phyloP scores from a whole-genome alignment of 1,284 basidiomycete genomes.

The Mrakiaceae sp. region DNA sequence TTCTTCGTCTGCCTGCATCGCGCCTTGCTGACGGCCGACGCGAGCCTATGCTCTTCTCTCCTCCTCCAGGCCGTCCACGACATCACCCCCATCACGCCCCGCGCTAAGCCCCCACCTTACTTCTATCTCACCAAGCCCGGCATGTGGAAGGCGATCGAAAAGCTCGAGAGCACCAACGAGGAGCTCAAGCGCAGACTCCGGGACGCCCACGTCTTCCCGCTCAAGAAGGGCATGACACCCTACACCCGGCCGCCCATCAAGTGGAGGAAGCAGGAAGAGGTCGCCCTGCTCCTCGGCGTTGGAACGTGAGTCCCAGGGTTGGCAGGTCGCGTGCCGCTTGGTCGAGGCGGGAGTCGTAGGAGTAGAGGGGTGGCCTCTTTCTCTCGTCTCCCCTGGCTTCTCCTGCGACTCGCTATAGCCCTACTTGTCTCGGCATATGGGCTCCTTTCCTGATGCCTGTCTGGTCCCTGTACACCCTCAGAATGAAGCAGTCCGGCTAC shows the following conservation, averaged over 20 bases:
- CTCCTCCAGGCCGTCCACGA: background rate
- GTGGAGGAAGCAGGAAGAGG: slow-evolving; percentile 2
- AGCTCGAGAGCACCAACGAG: background rate
- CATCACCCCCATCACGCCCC: slow-evolving; percentile 10
- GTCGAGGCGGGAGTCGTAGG: no score
- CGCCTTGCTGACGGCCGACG: no score
- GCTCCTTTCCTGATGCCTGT: background rate
- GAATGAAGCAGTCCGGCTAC: slow-evolving; percentile 44
- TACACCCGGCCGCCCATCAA: background rate
- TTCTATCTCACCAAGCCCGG: slow-evolving; percentile 13
- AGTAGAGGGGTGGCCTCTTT: background rate
- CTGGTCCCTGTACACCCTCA: background rate
- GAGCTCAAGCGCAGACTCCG: background rate
- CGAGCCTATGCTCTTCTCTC: background rate
- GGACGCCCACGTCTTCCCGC: background rate
- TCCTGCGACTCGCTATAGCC: background rate
- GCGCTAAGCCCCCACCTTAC: slow-evolving; percentile 13
- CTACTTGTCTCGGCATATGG: background rate
- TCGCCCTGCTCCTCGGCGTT: background rate
- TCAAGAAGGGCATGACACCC: background rate
- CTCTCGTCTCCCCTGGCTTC: background rate
- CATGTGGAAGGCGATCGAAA: background rate
- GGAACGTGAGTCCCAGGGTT: no score
- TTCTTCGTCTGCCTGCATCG: background rate
- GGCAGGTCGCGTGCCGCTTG: no score